Conservation (phyloP, 768 basidiomycete species). For the Leucocoprinus birnbaumii region DNA sequence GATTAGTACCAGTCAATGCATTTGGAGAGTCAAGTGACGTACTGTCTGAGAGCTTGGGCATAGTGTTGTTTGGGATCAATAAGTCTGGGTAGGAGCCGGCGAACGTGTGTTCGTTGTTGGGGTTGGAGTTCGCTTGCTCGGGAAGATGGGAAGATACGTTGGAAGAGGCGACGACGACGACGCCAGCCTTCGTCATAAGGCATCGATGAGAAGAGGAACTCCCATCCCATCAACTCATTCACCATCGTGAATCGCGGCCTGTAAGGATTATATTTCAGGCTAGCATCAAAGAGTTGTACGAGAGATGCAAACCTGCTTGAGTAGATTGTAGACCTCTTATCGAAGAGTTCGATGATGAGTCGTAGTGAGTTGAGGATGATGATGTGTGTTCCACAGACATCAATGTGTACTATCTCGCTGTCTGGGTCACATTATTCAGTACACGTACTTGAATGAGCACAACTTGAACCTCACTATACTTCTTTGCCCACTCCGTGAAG, state of each 20-base stretch:
- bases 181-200: slow-evolving; percentile 39
- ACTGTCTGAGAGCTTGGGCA: slow-evolving; percentile 30
- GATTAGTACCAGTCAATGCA: neutral
- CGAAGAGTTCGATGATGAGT: slow-evolving; percentile 40
- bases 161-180: slow-evolving; percentile 35
- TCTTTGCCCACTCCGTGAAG: slow-evolving; percentile 11
- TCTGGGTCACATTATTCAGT: neutral
- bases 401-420: slow-evolving; percentile 16
- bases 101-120: slow-evolving; percentile 2
- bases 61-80: slow-evolving; percentile 34
- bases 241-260: slow-evolving; percentile 23
- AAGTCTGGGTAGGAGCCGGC: slow-evolving; percentile 18
- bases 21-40: slow-evolving; percentile 12
- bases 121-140: slow-evolving; percentile 3
- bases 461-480: slow-evolving; percentile 2
- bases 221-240: slow-evolving; percentile 32
- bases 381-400: slow-evolving; percentile 22
- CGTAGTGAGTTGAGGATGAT: slow-evolving; percentile 44
- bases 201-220: slow-evolving; percentile 34
- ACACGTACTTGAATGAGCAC: too few species aligned
- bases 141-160: slow-evolving; percentile 32
- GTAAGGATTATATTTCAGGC: neutral
- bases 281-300: neutral
- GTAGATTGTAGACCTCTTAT: slow-evolving; percentile 43
- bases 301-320: slow-evolving; percentile 22